Evolutionary conservation across 805 yeast genomes (phyloP).

Genomic region (Suhomyces pyralidae): DNA sequence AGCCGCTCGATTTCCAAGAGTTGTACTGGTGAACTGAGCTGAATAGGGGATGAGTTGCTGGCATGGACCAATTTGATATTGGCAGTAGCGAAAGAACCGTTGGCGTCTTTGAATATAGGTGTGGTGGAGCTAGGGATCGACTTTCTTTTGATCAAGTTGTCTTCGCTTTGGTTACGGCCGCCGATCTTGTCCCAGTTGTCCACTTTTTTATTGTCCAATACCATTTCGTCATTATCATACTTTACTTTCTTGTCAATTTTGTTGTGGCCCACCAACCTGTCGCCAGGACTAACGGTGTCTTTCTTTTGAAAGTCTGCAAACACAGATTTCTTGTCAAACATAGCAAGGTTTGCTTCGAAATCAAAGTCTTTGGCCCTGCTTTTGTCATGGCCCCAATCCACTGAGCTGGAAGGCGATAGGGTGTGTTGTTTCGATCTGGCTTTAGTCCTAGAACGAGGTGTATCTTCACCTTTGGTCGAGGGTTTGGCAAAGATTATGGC

Average conservation of each 20-base stretch:
- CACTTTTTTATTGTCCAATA: slow-evolving; percentile 40
- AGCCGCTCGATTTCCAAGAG: slow-evolving; percentile 70
- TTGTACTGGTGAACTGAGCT: slow-evolving; percentile 75
- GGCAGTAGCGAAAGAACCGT: slow-evolving; percentile 3
- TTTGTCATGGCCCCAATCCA: slow-evolving; percentile 46
- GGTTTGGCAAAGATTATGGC: slow-evolving; percentile 25
- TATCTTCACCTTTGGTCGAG: slow-evolving; percentile 3
- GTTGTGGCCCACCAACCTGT: slow-evolving; percentile 75
- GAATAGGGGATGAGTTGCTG: slow-evolving; percentile 34
- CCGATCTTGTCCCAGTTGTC: slow-evolving; percentile 58
- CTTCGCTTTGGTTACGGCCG: slow-evolving; percentile 1
- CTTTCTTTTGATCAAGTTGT: slow-evolving; percentile 6
- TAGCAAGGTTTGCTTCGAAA: slow-evolving; percentile 74
- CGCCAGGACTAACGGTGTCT: slow-evolving; percentile 58
- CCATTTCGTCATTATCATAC: slow-evolving; percentile 71
- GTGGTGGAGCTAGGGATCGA: slow-evolving; percentile 6
- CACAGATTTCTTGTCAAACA: slow-evolving; percentile 77
- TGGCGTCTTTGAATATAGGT: slow-evolving; percentile 15
- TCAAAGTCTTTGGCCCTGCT: slow-evolving; percentile 67
- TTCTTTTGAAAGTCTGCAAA: slow-evolving; percentile 69
- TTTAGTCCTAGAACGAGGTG: slow-evolving; percentile 3
- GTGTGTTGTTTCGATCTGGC: slow-evolving; percentile 3
- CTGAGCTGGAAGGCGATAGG: slow-evolving; percentile 13
- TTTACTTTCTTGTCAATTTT: slow-evolving; percentile 48
- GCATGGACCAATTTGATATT: slow-evolving; percentile 19